These are phyloP conservation scores for Pseudonitzschia pungens DNA, from an alignment of 108 stramenopile genomes.

Conservation along the genomic window DNA sequence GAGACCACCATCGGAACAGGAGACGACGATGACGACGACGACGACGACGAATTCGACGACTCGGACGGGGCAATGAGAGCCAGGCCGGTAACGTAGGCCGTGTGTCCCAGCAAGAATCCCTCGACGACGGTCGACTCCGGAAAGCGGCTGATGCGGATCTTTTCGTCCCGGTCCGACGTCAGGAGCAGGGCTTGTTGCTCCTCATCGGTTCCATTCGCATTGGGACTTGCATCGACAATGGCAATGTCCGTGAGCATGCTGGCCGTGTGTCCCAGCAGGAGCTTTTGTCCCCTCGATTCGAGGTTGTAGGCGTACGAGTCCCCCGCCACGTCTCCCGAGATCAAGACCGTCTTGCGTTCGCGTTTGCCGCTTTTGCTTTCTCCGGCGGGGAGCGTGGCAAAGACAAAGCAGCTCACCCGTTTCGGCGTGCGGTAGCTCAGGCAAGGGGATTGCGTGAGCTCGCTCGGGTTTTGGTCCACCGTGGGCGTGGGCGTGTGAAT, in stretches of 20 bases:
- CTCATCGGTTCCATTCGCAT: slow-evolving; percentile 8
- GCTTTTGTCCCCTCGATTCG: slow-evolving; percentile 5
- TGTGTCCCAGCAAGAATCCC: slow-evolving; percentile 78
- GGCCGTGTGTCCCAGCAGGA: slow-evolving; percentile 87
- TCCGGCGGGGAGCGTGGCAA: slow-evolving; percentile 29
- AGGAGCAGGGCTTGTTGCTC: slow-evolving; percentile 34
- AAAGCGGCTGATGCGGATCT: slow-evolving; percentile 73
- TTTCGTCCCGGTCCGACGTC: slow-evolving; percentile 87
- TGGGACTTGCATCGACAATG: neutral
- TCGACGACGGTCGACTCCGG: slow-evolving; percentile 62
- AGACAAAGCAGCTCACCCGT: slow-evolving; percentile 52
- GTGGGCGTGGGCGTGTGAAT: neutral
- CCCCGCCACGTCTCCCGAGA: slow-evolving; percentile 77
- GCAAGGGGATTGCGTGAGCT: neutral
- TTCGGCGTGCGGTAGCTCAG: slow-evolving; percentile 50
- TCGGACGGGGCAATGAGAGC: slow-evolving; percentile 26
- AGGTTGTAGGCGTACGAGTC: slow-evolving; percentile 74
- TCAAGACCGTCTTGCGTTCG: slow-evolving; percentile 9
- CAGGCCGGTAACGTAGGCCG: slow-evolving; percentile 63
- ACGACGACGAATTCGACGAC: no score
- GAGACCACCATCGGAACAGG: slow-evolving; percentile 41
- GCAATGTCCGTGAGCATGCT: slow-evolving; percentile 74
- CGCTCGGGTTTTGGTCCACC: neutral
- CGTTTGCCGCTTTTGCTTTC: neutral
- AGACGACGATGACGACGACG: neutral